Conservation (phyloP, 768 basidiomycete genomes). For the Lyophyllum atratum region DNA sequence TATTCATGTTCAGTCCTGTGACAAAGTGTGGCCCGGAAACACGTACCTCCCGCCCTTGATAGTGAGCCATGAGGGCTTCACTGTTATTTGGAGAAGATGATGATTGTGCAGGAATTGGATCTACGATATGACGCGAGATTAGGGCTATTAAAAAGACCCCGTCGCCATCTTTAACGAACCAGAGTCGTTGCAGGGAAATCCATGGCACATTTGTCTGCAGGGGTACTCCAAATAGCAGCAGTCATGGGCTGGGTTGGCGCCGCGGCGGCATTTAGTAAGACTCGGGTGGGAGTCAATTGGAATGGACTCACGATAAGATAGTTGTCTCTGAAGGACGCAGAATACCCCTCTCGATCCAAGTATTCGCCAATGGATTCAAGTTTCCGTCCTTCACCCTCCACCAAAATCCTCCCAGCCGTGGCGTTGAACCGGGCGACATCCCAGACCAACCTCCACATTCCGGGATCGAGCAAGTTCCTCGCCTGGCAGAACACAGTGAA, state of each 20-base stretch:
- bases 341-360: conserved; percentile 63
- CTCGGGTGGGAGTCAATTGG: neutral
- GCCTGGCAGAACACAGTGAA: conserved; percentile 69
- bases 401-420: conserved; percentile 54
- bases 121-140: conserved; percentile 24
- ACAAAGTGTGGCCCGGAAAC: neutral
- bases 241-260: conserved; percentile 65
- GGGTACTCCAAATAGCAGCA: conserved; percentile 79
- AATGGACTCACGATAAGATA: conserved; percentile 65
- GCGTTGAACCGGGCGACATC: conserved; percentile 76
- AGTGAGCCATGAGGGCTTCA: conserved; percentile 74
- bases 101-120: conserved; percentile 77
- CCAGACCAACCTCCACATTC: conserved; percentile 74
- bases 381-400: conserved; percentile 34
- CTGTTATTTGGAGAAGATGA: conserved; percentile 69
- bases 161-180: conserved; percentile 28
- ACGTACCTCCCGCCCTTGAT: conserved; percentile 70
- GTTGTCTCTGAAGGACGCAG: conserved; percentile 67
- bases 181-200: conserved; percentile 74
- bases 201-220: conserved; percentile 65
- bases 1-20: neutral
- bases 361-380: conserved; percentile 63
- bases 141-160: neutral
- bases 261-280: neutral
- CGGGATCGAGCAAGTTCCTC: conserved; percentile 57